Percentiles rank a stretch among this genome's conserved stretches.
These are phyloP conservation scores for Annulohypoxylon nitens DNA, from an alignment of 495 filamentous ascomycete species.

Conservation along the genomic window DNA sequence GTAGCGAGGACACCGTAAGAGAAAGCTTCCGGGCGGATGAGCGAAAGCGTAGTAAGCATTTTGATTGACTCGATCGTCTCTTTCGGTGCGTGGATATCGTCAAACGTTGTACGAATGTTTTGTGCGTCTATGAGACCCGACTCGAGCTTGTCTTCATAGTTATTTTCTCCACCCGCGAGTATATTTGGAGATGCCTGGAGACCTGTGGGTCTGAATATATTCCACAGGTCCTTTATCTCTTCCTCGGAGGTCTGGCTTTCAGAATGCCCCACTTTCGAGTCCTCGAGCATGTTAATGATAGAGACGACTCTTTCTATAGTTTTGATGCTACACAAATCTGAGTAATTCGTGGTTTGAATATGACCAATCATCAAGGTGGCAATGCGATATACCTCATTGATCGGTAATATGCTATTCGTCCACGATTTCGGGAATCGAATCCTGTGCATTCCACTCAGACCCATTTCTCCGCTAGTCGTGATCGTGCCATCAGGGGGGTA, in stretches of 20 bases:
- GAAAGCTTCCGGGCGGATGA: conserved; percentile 93
- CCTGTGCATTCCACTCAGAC: conserved; percentile 13
- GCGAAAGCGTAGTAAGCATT: conserved; percentile 87
- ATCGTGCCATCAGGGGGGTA: conserved; percentile 16
- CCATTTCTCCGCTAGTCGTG: conserved; percentile 24
- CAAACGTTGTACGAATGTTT: conserved; percentile 86
- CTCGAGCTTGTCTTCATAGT: conserved; percentile 79
- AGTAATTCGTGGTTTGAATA: conserved; percentile 22
- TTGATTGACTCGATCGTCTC: conserved; percentile 91
- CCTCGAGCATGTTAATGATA: conserved; percentile 25
- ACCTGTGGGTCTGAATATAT: neutral
- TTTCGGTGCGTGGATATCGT: conserved; percentile 81
- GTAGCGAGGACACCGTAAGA: conserved; percentile 93
- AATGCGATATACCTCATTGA: conserved; percentile 67
- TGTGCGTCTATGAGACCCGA: conserved; percentile 83
- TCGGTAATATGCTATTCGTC: conserved; percentile 35
- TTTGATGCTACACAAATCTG: conserved; percentile 39
- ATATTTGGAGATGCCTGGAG: neutral
- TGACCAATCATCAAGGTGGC: conserved; percentile 71
- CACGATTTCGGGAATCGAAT: conserved; percentile 31
- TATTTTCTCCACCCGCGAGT: neutral
- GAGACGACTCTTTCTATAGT: conserved; percentile 36
- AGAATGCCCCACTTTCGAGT: conserved; percentile 7
- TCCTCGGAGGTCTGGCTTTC: neutral
- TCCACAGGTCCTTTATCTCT: conserved; percentile 28